phyloP scores from a whole-genome alignment of 2,329 filamentous ascomycete species.

The Neonectria neomacrospora region DNA sequence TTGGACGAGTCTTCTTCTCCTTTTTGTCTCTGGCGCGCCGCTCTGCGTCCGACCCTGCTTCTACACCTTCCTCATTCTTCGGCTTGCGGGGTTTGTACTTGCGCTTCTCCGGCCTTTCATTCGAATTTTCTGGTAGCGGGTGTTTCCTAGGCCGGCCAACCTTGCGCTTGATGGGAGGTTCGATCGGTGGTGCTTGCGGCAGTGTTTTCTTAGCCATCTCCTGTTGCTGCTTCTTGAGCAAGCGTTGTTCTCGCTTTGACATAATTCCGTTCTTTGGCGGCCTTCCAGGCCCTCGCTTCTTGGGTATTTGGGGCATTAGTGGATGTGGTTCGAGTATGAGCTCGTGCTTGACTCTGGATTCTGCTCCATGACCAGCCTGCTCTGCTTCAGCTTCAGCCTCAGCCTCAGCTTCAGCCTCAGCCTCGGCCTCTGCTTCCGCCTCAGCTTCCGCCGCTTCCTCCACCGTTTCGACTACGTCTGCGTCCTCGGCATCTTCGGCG shows the following conservation, averaged over 20 bases:
- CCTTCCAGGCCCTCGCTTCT: conserved; percentile 80
- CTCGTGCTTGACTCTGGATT: conserved; percentile 45
- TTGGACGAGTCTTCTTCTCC: conserved; percentile 67
- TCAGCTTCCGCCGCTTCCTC: conserved; percentile 36
- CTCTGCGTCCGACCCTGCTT: conserved; percentile 67
- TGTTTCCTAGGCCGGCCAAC: conserved; percentile 74
- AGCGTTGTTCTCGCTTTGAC: conserved; percentile 78
- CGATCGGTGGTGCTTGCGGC: conserved; percentile 58
- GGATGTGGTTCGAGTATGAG: conserved; percentile 48
- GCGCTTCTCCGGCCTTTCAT: conserved; percentile 69
- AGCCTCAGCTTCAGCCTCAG: conserved; percentile 43
- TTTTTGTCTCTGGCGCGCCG: conserved; percentile 67
- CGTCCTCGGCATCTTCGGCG: conserved; percentile 39
- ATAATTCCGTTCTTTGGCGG: conserved; percentile 86
- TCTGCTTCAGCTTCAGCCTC: conserved; percentile 38
- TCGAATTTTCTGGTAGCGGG: conserved; percentile 66
- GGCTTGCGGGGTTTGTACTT: conserved; percentile 73
- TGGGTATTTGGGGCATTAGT: conserved; percentile 61
- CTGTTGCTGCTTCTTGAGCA: conserved; percentile 67
- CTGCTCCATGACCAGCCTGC: conserved; percentile 38
- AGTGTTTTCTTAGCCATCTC: conserved; percentile 63
- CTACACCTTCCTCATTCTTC: conserved; percentile 63
- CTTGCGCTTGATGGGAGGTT: conserved; percentile 69
- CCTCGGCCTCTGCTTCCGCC: conserved; percentile 44
- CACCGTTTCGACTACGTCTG: conserved; percentile 22